These are phyloP conservation scores for Coniochaeta pulveracea DNA, from an alignment of 2,329 filamentous ascomycete genomes.

Conservation along the genomic window DNA sequence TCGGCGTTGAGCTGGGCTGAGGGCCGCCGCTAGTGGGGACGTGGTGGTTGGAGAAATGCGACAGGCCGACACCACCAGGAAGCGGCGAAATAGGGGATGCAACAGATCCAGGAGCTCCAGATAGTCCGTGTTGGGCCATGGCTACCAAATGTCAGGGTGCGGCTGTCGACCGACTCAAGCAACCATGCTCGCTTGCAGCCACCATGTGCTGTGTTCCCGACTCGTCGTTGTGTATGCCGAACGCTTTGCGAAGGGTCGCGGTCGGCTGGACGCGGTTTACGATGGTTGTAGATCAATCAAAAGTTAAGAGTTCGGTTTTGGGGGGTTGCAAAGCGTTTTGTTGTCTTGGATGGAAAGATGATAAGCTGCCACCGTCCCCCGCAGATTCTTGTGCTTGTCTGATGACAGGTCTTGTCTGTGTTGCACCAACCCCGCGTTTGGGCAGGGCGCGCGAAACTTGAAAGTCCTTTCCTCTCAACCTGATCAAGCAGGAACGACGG, in stretches of 20 bases:
- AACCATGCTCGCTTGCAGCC: not conserved
- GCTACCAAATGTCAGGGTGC: not conserved
- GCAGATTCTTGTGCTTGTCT: too few relatives aligned
- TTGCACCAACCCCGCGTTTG: too few relatives aligned
- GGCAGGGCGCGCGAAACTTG: too few relatives aligned
- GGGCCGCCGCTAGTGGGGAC: conserved; percentile 6
- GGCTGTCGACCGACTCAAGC: not conserved
- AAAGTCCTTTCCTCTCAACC: too few relatives aligned
- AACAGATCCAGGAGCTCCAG: too few relatives aligned
- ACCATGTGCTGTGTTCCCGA: not conserved
- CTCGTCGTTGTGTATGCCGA: conserved; percentile 6
- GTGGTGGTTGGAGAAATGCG: not conserved
- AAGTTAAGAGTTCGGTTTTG: conserved; percentile 2
- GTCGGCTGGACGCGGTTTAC: conserved; percentile 19
- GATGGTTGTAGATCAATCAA: conserved; percentile 13
- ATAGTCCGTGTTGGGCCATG: conserved; percentile 4
- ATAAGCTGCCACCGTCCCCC: too few relatives aligned
- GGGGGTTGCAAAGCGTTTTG: too few relatives aligned
- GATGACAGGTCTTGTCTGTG: too few relatives aligned
- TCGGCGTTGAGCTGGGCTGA: conserved; percentile 7
- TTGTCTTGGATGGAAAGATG: too few relatives aligned
- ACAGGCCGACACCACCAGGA: not conserved
- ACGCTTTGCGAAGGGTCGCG: conserved; percentile 1
- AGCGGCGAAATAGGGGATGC: too few relatives aligned
- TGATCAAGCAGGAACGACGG: too few relatives aligned